A percentile compares a stretch with the other conserved stretches of the same genome.
Evolutionary conservation across 176 grass and related monocot genomes (phyloP).

Genomic region (Hsuehochloa calcarea): DNA sequence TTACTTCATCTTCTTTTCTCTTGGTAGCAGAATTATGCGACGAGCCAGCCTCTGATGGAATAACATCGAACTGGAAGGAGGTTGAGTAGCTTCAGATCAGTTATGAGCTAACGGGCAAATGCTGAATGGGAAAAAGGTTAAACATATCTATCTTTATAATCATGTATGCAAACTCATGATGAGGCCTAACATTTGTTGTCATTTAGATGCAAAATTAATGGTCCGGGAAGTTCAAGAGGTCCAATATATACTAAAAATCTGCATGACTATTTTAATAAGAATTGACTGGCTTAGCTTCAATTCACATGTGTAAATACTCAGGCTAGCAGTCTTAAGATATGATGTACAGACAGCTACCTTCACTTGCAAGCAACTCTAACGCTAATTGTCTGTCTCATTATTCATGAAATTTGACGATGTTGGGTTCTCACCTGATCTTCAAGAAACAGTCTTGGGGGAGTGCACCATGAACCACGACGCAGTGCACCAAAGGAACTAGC

Average conservation of each 20-base stretch:
- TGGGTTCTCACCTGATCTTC: constrained; percentile 80
- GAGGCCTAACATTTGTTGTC: constrained; percentile 13
- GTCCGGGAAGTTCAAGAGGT: not conserved
- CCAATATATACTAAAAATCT: not conserved
- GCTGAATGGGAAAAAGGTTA: not conserved
- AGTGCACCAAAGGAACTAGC: constrained; percentile 88
- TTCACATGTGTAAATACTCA: not conserved
- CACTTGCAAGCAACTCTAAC: not conserved
- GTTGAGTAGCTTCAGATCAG: constrained; percentile 31
- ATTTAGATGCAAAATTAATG: constrained; percentile 4
- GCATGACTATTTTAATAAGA: constrained; percentile 1
- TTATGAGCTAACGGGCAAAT: constrained; percentile 24
- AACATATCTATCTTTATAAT: not conserved
- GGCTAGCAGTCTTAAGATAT: not conserved
- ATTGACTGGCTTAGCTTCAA: not conserved
- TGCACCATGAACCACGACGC: constrained; percentile 88
- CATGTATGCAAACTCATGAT: constrained; percentile 1
- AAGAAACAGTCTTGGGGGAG: constrained; percentile 87
- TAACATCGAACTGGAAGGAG: constrained; percentile 77
- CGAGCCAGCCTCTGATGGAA: constrained; percentile 82
- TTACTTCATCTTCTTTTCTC: constrained; percentile 67
- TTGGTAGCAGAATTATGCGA: constrained; percentile 65
- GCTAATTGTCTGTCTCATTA: not conserved
- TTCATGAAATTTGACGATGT: constrained; percentile 12
- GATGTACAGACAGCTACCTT: not conserved